Evolutionary conservation across 2,329 filamentous ascomycete species (phyloP), one percentile per base, ranked within the genome.

Genomic region (Amesomyces nigricolor): DNA sequence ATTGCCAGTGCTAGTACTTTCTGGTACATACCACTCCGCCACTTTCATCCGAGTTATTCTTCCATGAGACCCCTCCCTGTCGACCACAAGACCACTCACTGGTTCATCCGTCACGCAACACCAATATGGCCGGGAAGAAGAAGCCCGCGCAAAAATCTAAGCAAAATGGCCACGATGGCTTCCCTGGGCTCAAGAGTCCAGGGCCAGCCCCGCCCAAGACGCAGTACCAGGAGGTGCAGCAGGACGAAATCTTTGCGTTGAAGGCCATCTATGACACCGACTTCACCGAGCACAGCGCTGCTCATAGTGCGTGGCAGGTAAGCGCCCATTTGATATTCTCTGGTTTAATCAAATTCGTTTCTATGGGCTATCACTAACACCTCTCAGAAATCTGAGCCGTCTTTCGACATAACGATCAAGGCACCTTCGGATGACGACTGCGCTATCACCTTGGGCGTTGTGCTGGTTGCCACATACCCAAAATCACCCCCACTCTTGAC

Each of bases 181-280:
- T 79, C 62, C 76, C 79, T 56, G 78, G 76, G 59, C 74, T 80
- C 61, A 73, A 73, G 72, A 72, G 63, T 68, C 73, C 57, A 69
- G 75, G 56, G 64, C 72, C 47, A 67, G 38, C 57, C 44, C 38
- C 51, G 16, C 66, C 72, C 49, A 80, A 75, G 63, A 79, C 79
- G 14, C 75, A 91, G 67, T 95, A 96, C 73, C 82, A 85, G 61
- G 87, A 95, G 72, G 83, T 88, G 35, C 94, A 97, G 73, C 79
- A 87, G 65, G 88, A 96, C 68, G 94, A 97, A 73, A 78, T 95
- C 55, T 82, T 94, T 68, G 92, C 85, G 44, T 78, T 97, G 57
- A 80, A 87, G 65, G 88, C 92, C 42, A 95, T 97, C 48, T 97
- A 94, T 67, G 87, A 86, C 62, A 89, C 95, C 57, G 91, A 96